Percentiles rank a stretch among this genome's conserved stretches.
Conservation (phyloP, 2,329 filamentous ascomycete genomes). For the Pseudogymnoascus sp. region DNA sequence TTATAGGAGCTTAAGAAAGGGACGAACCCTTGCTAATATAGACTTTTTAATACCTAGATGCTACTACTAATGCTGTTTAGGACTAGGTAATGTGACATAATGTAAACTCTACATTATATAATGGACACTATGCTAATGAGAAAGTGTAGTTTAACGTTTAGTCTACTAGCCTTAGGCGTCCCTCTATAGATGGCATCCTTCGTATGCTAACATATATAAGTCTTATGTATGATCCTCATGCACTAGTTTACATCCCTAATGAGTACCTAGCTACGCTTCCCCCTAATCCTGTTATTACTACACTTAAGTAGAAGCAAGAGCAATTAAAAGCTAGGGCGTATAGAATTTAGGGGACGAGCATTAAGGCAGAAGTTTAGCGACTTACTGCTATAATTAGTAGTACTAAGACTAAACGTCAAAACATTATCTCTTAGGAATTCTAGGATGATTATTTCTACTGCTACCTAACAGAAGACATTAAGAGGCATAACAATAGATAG, state of each 20-base stretch:
- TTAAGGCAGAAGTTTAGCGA: constrained; percentile 9
- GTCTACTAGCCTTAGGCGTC: too few relatives aligned
- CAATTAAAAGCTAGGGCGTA: constrained; percentile 9
- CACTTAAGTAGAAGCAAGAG: constrained; percentile 5
- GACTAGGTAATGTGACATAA: constrained; percentile 14
- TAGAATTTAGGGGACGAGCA: constrained; percentile 2
- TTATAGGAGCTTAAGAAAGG: background rate
- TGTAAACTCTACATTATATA: constrained; percentile 1
- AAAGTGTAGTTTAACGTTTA: too few relatives aligned
- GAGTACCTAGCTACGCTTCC: constrained; percentile 3
- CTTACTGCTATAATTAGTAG: constrained; percentile 1
- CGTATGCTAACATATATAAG: constrained; percentile 9
- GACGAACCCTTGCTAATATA: constrained; percentile 6
- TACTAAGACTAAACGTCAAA: constrained; percentile 6
- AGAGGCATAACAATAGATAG: constrained; percentile 16
- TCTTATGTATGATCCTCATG: constrained; percentile 9
- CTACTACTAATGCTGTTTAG: constrained; percentile 9
- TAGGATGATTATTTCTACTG: background rate
- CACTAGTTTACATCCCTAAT: background rate
- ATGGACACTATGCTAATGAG: constrained; percentile 11
- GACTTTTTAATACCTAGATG: constrained; percentile 1
- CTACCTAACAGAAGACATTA: constrained; percentile 15
- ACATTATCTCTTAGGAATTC: constrained; percentile 8
- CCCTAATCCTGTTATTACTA: background rate
- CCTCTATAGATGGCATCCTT: too few relatives aligned